A percentile compares a stretch with the other conserved stretches of the same genome.
Evolutionary conservation across 805 yeast genomes (phyloP).

Genomic region (Scheffersomyces spartinae): DNA sequence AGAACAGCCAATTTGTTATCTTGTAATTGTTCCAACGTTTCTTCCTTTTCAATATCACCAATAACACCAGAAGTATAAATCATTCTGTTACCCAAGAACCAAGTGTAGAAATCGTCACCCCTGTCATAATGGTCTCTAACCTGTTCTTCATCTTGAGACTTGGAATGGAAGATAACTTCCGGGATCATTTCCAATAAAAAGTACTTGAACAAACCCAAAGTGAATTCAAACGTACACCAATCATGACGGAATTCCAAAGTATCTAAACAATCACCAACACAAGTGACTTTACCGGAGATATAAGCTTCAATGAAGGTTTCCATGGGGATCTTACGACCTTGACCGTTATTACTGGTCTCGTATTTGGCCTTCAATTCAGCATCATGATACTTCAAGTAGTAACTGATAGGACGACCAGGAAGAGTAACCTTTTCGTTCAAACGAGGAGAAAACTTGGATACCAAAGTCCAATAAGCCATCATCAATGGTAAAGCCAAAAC

Average conservation of each 20-base stretch:
- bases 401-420: slow-evolving; percentile 69
- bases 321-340: slow-evolving; percentile 70
- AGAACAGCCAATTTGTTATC: slow-evolving; percentile 83
- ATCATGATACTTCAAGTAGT: slow-evolving; percentile 75
- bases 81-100: slow-evolving; percentile 94
- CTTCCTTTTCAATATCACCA: slow-evolving; percentile 56
- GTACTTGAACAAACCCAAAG: slow-evolving; percentile 63
- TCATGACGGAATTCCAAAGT: slow-evolving; percentile 81
- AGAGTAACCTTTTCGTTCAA: slow-evolving; percentile 63
- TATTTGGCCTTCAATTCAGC: slow-evolving; percentile 57
- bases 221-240: slow-evolving; percentile 79
- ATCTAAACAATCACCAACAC: slow-evolving; percentile 82
- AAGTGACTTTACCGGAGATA: slow-evolving; percentile 72
- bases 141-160: slow-evolving; percentile 93
- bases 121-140: slow-evolving; percentile 93
- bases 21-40: slow-evolving; percentile 70
- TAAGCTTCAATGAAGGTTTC: slow-evolving; percentile 86
- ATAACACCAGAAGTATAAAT: slow-evolving; percentile 83
- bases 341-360: slow-evolving; percentile 40
- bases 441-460: slow-evolving; percentile 72
- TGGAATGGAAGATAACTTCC: slow-evolving; percentile 83
- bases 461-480: slow-evolving; percentile 72
- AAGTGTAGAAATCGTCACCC: slow-evolving; percentile 89
- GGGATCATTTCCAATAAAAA: slow-evolving; percentile 85
- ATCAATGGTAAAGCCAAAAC: slow-evolving; percentile 57